Evolutionary conservation across 1,284 basidiomycete species (phyloP).

Genomic region (Heterobasidion irregulare): DNA sequence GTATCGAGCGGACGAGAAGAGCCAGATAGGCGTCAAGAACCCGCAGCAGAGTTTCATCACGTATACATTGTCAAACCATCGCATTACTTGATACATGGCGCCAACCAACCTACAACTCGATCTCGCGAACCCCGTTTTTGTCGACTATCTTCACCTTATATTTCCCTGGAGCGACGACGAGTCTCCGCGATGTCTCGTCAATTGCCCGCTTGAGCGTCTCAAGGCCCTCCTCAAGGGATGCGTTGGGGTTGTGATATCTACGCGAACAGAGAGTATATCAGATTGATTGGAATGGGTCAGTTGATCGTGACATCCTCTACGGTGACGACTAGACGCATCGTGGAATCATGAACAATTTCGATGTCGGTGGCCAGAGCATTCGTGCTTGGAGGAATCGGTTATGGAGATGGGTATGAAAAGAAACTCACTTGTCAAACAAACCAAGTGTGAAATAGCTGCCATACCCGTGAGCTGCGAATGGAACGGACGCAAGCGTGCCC

Average conservation of each 20-base stretch:
- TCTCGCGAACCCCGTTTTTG: slow-evolving; percentile 77
- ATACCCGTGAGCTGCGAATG: slow-evolving; percentile 95
- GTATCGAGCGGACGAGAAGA: too few species aligned
- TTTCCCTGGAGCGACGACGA: slow-evolving; percentile 74
- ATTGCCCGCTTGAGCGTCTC: slow-evolving; percentile 82
- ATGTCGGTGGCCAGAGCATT: too few species aligned
- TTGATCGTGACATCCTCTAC: too few species aligned
- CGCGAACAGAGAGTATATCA: slow-evolving; percentile 1
- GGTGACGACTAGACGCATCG: too few species aligned
- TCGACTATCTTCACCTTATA: slow-evolving; percentile 92
- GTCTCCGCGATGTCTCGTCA: slow-evolving; percentile 79
- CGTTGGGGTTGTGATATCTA: slow-evolving; percentile 83
- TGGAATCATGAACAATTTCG: too few species aligned
- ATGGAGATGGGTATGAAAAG: too few species aligned
- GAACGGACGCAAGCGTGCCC: slow-evolving; percentile 83
- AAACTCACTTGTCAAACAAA: slow-evolving; percentile 79
- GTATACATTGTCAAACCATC: too few species aligned
- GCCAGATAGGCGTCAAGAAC: too few species aligned
- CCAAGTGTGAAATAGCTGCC: slow-evolving; percentile 89
- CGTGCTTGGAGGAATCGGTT: too few species aligned
- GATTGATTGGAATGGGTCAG: slow-evolving; percentile 14
- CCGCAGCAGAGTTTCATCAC: too few species aligned
- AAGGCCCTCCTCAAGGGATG: slow-evolving; percentile 77
- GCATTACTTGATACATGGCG: too few species aligned
- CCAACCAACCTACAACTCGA: slow-evolving; percentile 44